Evolutionary conservation across 257 asterid species (phyloP).

Genomic region (Verbascum thapsus): DNA sequence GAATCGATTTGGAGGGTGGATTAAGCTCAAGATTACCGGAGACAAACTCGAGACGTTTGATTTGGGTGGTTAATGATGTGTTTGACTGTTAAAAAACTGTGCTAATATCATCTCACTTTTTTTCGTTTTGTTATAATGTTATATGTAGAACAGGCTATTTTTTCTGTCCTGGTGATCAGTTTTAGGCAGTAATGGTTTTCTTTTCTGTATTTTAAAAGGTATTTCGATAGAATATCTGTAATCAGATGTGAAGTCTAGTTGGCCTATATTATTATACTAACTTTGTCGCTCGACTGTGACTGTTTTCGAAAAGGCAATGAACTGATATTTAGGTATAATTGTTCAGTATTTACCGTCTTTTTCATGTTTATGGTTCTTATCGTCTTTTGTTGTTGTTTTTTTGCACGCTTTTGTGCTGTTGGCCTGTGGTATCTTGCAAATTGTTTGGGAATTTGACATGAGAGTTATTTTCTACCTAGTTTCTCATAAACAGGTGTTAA

Average conservation of each 20-base stretch:
- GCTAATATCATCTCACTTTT: background rate
- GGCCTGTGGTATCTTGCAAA: background rate
- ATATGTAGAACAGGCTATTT: background rate
- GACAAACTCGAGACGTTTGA: background rate
- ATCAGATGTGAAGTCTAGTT: conserved; percentile 1
- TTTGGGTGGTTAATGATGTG: conserved; percentile 13
- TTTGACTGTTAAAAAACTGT: background rate
- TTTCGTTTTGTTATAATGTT: background rate
- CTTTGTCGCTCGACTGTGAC: background rate
- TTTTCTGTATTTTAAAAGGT: conserved; percentile 23
- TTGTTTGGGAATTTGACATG: no score
- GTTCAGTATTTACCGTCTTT: background rate
- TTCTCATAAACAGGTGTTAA: no score
- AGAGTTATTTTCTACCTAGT: no score
- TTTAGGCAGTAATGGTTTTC: background rate
- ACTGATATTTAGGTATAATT: conserved; percentile 4
- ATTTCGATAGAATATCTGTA: background rate
- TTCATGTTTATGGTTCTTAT: background rate
- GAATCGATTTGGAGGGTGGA: conserved; percentile 7
- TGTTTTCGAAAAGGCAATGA: background rate
- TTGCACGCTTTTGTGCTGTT: background rate
- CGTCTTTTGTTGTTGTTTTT: background rate
- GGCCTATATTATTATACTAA: background rate
- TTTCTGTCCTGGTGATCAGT: conserved; percentile 10
- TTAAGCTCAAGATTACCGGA: conserved; percentile 8